Evolutionary conservation across 78 protist genomes (phyloP).

Genomic region (Dictyostelium citrinum): DNA sequence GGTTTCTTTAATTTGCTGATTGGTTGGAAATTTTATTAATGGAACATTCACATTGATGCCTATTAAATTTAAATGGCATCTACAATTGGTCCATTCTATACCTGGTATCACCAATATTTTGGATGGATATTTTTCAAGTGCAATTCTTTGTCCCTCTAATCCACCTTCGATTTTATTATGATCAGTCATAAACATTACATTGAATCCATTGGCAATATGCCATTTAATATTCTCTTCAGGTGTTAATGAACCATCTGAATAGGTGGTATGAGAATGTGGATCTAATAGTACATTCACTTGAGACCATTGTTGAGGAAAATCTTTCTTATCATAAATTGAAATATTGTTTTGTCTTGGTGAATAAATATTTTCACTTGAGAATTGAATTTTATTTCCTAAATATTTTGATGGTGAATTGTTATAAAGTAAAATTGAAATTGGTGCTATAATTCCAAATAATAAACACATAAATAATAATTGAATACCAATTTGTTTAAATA

Average conservation of each 20-base stretch:
- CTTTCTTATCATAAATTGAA: not conserved
- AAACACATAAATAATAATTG: not conserved
- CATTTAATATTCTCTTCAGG: conserved; percentile 42
- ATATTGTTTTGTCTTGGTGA: not conserved
- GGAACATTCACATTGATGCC: conserved; percentile 8
- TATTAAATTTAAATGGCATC: conserved; percentile 35
- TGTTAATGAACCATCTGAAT: conserved; percentile 33
- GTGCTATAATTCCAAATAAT: not conserved
- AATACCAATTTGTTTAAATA: not conserved
- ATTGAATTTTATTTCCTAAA: not conserved
- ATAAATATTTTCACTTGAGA: not conserved
- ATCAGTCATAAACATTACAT: conserved; percentile 58
- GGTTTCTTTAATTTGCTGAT: conserved; percentile 6
- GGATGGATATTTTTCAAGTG: conserved; percentile 1
- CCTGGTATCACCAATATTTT: conserved; percentile 36
- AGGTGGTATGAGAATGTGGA: conserved; percentile 31
- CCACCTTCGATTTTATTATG: conserved; percentile 41
- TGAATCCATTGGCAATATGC: conserved; percentile 60
- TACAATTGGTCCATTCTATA: conserved; percentile 51
- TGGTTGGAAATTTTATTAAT: conserved; percentile 17
- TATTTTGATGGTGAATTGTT: not conserved
- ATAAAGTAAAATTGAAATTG: not conserved
- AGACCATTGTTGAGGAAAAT: not conserved
- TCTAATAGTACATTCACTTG: conserved; percentile 16
- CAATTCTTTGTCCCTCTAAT: conserved; percentile 15